Percentiles rank a stretch among this genome's conserved stretches.
Evolutionary conservation across 2,329 filamentous ascomycete species (phyloP).

Genomic region (Colletotrichum sp.): DNA sequence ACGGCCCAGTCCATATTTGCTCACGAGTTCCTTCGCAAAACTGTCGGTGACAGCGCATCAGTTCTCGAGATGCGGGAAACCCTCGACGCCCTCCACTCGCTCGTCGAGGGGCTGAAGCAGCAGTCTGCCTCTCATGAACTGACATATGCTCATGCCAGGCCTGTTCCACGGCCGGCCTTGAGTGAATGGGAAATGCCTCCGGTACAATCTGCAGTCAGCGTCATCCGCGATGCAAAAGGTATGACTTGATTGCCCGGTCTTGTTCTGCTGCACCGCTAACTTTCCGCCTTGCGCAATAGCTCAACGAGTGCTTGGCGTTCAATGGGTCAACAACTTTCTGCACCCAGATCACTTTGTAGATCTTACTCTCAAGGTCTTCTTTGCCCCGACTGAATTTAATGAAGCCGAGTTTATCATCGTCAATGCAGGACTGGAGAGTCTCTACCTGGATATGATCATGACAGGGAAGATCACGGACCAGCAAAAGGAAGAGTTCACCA

Average conservation of each 20-base stretch:
- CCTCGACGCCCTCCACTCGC: conserved; percentile 35
- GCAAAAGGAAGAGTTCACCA: conserved; percentile 27
- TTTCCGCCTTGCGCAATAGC: background rate
- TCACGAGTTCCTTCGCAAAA: conserved; percentile 46
- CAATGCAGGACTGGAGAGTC: conserved; percentile 33
- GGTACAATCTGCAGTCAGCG: conserved; percentile 12
- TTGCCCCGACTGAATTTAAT: conserved; percentile 31
- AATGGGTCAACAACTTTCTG: conserved; percentile 34
- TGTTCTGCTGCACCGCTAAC: background rate
- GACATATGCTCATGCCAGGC: conserved; percentile 26
- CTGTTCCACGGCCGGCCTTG: background rate
- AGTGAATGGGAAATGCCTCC: conserved; percentile 19
- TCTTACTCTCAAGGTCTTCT: conserved; percentile 36
- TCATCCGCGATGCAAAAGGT: conserved; percentile 20
- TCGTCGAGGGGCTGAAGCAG: conserved; percentile 30
- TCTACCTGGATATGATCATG: conserved; percentile 29
- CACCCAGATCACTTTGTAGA: conserved; percentile 33
- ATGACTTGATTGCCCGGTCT: background rate
- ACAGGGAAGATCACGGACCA: background rate
- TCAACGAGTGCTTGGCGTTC: conserved; percentile 2
- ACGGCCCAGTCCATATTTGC: conserved; percentile 52
- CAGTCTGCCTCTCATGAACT: conserved; percentile 29
- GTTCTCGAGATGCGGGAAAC: conserved; percentile 38
- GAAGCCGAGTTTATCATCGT: conserved; percentile 38
- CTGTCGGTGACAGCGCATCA: conserved; percentile 32